Evolutionary conservation across 768 basidiomycete species (phyloP).

Genomic region (Kwoniella pini): DNA sequence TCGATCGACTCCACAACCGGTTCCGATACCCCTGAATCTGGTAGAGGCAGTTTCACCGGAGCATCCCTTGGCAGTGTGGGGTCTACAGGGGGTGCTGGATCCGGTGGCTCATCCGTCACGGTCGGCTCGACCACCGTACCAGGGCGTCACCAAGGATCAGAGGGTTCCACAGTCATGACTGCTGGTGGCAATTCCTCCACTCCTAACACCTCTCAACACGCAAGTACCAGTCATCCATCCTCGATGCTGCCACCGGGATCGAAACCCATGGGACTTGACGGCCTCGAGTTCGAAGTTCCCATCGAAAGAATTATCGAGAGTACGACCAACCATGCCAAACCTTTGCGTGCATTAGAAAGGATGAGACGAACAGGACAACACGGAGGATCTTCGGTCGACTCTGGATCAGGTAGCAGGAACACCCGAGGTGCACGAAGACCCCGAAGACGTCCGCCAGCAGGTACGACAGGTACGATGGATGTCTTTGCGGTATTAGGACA

Average conservation of each 20-base stretch:
- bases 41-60: conserved; percentile 19
- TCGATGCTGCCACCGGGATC: conserved; percentile 10
- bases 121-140: conserved; percentile 25
- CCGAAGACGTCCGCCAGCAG: conserved; percentile 19
- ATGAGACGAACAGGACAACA: conserved; percentile 59
- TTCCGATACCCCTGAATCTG: conserved; percentile 32
- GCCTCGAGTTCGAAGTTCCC: conserved; percentile 55
- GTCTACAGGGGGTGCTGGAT: conserved; percentile 18
- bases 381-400: conserved; percentile 12
- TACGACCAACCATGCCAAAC: conserved; percentile 68
- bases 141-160: conserved; percentile 2
- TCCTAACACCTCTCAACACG: conserved; percentile 8
- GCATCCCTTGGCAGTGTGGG: conserved; percentile 1
- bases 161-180: conserved; percentile 11
- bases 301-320: conserved; percentile 68
- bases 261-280: conserved; percentile 46
- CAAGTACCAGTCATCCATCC: conserved; percentile 2
- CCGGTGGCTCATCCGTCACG: conserved; percentile 25
- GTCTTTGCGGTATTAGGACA: conserved; percentile 75
- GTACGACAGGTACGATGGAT: conserved; percentile 66
- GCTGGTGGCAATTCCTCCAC: conserved; percentile 1
- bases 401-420: conserved; percentile 13
- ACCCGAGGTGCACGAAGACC: conserved; percentile 23
- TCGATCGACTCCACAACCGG: conserved; percentile 9
- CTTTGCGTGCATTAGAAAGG: conserved; percentile 70